These are phyloP conservation scores for Phylloporus sp. DNA, from an alignment of 768 basidiomycete species.

Conservation along the genomic window DNA sequence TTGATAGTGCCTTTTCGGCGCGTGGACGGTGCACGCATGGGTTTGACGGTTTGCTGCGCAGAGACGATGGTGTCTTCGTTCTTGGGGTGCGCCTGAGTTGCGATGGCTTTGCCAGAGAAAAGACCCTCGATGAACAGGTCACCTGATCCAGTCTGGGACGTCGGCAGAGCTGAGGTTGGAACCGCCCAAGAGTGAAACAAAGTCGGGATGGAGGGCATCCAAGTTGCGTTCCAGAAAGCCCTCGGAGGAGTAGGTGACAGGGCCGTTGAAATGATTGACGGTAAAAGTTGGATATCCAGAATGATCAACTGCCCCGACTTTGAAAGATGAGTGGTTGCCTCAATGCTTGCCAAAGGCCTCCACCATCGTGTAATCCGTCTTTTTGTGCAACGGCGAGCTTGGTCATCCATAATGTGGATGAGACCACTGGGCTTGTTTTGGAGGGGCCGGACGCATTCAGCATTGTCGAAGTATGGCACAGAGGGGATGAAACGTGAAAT, in stretches of 20 bases:
- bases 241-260: too few species aligned
- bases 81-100: slow-evolving; percentile 86
- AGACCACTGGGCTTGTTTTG: slow-evolving; percentile 87
- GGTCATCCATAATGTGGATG: slow-evolving; percentile 97
- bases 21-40: slow-evolving; percentile 90
- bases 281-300: slow-evolving; percentile 85
- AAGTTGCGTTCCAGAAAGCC: too few species aligned
- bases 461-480: slow-evolving; percentile 83
- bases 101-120: slow-evolving; percentile 85
- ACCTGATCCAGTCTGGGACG: slow-evolving; percentile 68
- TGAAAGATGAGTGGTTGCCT: slow-evolving; percentile 92
- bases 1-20: slow-evolving; percentile 73
- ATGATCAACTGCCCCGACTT: slow-evolving; percentile 69
- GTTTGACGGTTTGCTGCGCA: slow-evolving; percentile 90
- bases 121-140: slow-evolving; percentile 91
- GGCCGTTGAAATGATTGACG: slow-evolving; percentile 88
- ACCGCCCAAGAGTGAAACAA: slow-evolving; percentile 84
- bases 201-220: too few species aligned
- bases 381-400: slow-evolving; percentile 83
- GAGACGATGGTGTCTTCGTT: slow-evolving; percentile 95
- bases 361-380: slow-evolving; percentile 91
- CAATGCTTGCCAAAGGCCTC: slow-evolving; percentile 92
- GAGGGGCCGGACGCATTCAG: slow-evolving; percentile 82
- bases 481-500: slow-evolving; percentile 67
- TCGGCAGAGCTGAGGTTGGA: slow-evolving; percentile 33